Conservation (phyloP, 2,329 filamentous ascomycete genomes). For the Cladobotryum mycophilum region DNA sequence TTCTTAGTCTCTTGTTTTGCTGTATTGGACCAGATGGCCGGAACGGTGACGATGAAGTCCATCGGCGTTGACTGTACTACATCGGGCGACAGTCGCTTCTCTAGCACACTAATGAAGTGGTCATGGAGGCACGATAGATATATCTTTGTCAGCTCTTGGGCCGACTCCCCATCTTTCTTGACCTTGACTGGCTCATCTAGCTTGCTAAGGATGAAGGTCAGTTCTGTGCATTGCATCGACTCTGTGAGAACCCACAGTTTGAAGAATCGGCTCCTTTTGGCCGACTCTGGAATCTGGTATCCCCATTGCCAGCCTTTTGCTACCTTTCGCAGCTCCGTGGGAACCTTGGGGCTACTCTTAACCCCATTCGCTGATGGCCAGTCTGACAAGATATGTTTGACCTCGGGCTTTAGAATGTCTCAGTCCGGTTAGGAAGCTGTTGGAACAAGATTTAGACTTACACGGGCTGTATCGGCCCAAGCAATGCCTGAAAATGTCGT, state of each 20-base stretch:
- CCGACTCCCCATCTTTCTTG: constrained; percentile 28
- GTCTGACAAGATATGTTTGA: constrained; percentile 35
- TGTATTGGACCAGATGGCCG: constrained; percentile 52
- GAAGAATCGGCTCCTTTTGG: constrained; percentile 37
- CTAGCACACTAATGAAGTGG: constrained; percentile 41
- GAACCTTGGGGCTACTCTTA: constrained; percentile 39
- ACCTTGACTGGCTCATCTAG: constrained; percentile 27
- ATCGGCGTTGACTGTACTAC: constrained; percentile 39
- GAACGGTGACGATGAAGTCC: constrained; percentile 51
- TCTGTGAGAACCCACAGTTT: constrained; percentile 38
- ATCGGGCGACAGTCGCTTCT: constrained; percentile 34
- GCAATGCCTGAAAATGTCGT: constrained; percentile 52
- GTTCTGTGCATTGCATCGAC: not conserved
- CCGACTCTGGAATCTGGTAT: constrained; percentile 38
- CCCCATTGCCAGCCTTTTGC: constrained; percentile 42
- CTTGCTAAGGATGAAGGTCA: constrained; percentile 21
- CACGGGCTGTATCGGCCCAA: constrained; percentile 40
- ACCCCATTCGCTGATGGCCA: constrained; percentile 35
- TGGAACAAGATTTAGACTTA: constrained; percentile 18
- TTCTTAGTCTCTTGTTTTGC: constrained; percentile 45
- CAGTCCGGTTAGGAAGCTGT: constrained; percentile 14
- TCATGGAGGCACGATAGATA: constrained; percentile 43
- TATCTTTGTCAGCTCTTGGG: constrained; percentile 30
- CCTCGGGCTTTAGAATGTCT: constrained; percentile 28
- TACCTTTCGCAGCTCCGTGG: constrained; percentile 41